Percentiles rank a stretch among this genome's conserved stretches.
Evolutionary conservation across 2,329 filamentous ascomycete genomes (phyloP).

Genomic region (Hypoxylon sp.): DNA sequence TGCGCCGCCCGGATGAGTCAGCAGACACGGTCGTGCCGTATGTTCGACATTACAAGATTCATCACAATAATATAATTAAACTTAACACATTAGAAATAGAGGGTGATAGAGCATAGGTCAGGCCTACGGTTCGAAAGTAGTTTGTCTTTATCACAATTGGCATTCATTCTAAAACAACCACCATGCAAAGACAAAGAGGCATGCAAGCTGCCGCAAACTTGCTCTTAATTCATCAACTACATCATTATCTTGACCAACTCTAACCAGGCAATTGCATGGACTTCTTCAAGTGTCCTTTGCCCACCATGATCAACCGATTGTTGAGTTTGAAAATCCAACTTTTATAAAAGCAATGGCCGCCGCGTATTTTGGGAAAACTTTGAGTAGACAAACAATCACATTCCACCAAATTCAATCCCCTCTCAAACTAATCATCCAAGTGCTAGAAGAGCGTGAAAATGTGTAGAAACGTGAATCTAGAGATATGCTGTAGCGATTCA

Average conservation of each 20-base stretch:
- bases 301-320: neutral
- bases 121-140: neutral
- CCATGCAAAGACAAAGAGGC: constrained; percentile 4
- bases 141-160: neutral
- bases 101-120: neutral
- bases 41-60: no score
- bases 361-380: neutral
- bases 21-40: no score
- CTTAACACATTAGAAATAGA: no score
- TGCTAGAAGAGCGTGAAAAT: constrained; percentile 1
- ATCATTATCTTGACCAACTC: no score
- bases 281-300: constrained; percentile 4
- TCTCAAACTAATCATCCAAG: neutral
- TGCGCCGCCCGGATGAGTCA: no score
- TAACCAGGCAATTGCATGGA: constrained; percentile 1
- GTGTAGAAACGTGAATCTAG: constrained; percentile 18
- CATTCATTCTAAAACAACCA: neutral
- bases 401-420: neutral
- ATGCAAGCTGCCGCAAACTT: neutral
- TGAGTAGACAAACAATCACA: neutral
- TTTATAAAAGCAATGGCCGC: neutral
- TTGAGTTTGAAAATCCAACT: neutral
- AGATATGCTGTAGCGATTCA: constrained; percentile 25
- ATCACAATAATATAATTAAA: no score
- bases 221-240: neutral